Percentiles rank a stretch among this genome's conserved stretches.
These are phyloP conservation scores for Pisolithus tinctorius DNA, from an alignment of 768 basidiomycete genomes.

Conservation along the genomic window DNA sequence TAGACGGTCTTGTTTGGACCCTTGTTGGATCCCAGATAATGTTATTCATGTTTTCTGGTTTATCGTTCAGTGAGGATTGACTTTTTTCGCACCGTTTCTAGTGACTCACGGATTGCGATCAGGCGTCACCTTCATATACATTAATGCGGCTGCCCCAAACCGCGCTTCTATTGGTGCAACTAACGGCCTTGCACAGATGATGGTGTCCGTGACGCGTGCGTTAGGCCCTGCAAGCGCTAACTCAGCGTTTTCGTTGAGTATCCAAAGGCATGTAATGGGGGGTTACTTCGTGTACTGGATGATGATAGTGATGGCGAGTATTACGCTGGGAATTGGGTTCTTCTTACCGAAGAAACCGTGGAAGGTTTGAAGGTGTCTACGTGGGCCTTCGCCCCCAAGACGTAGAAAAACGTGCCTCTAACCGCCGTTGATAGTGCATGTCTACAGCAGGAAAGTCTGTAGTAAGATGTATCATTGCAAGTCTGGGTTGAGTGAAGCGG, in stretches of 20 bases:
- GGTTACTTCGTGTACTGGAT: slow-evolving; percentile 51
- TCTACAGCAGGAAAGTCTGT: no score
- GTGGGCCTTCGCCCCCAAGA: no score
- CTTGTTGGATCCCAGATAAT: slow-evolving; percentile 43
- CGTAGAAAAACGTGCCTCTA: no score
- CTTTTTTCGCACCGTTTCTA: background rate
- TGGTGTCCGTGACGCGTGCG: slow-evolving; percentile 32
- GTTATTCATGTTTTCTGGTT: slow-evolving; percentile 34
- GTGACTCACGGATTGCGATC: slow-evolving; percentile 1
- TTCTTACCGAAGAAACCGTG: slow-evolving; percentile 28
- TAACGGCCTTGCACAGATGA: slow-evolving; percentile 56
- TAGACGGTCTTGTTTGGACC: slow-evolving; percentile 40
- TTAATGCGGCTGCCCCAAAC: slow-evolving; percentile 60
- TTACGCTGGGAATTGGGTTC: slow-evolving; percentile 24
- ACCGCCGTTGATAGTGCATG: no score
- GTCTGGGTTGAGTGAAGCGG: no score
- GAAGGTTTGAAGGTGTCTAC: slow-evolving; percentile 5
- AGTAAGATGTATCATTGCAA: no score
- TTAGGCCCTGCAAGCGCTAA: slow-evolving; percentile 53
- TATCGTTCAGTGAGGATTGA: slow-evolving; percentile 47
- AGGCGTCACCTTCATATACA: slow-evolving; percentile 70
- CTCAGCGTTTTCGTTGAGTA: slow-evolving; percentile 55
- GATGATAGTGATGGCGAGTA: slow-evolving; percentile 23
- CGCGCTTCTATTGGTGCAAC: slow-evolving; percentile 61
- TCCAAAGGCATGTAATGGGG: slow-evolving; percentile 36